Conservation (phyloP, 352 stramenopile genomes). For the Phytophthora parvispora region DNA sequence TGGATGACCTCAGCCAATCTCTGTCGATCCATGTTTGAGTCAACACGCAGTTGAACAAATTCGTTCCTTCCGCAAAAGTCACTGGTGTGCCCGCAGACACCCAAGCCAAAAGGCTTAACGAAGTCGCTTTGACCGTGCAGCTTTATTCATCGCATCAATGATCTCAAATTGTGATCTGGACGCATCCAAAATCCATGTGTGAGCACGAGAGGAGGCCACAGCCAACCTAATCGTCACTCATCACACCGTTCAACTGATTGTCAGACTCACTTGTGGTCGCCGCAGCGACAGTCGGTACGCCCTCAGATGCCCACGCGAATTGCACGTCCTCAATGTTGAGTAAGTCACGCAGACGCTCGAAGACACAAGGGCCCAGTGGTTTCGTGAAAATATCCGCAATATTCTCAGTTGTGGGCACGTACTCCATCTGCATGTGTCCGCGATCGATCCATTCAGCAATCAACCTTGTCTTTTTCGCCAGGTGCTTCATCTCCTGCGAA, state of each 20-base stretch:
- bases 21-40: background rate
- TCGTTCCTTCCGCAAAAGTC: background rate
- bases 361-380: no score
- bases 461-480: no score
- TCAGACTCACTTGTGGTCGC: background rate
- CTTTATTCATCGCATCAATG: background rate
- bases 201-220: background rate
- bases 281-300: background rate
- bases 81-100: background rate
- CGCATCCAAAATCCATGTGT: background rate
- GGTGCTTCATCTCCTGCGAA: no score
- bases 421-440: no score
- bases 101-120: background rate
- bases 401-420: no score
- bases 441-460: no score
- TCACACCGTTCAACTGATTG: background rate
- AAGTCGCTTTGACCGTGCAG: background rate
- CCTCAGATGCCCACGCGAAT: background rate
- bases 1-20: background rate
- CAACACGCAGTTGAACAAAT: background rate
- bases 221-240: background rate
- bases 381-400: no score
- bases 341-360: no score
- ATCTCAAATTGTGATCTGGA: background rate
- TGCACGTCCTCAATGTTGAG: background rate